Conservation (phyloP, 2,329 filamentous ascomycete genomes). For the Fusarium metavorans region DNA sequence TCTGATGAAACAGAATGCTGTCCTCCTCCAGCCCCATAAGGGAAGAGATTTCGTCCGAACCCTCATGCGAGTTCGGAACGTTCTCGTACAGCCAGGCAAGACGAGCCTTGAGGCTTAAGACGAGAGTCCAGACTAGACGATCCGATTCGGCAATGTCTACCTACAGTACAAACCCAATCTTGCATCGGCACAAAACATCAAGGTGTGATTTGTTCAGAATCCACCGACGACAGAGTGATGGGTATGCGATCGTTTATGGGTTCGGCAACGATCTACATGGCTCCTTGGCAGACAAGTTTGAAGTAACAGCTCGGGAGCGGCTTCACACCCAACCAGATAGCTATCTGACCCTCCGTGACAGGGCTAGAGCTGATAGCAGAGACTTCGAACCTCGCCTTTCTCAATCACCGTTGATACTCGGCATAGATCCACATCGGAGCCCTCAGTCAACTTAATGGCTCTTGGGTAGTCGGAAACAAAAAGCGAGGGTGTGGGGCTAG, state of each 20-base stretch:
- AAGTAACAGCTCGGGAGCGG: conserved; percentile 1
- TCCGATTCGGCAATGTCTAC: not conserved
- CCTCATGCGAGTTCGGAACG: not conserved
- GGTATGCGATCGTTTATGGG: conserved; percentile 13
- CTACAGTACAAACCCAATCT: not conserved
- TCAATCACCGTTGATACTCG: not conserved
- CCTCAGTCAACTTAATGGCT: not conserved
- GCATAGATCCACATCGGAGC: conserved; percentile 2
- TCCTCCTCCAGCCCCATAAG: not conserved
- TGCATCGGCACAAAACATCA: not conserved
- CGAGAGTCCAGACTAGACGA: not conserved
- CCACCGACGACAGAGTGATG: not conserved
- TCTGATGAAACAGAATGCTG: conserved; percentile 14
- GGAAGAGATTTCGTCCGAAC: not conserved
- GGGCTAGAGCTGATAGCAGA: not conserved
- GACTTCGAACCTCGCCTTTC: not conserved
- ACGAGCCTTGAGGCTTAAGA: not conserved
- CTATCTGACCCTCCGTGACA: not conserved
- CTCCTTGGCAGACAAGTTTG: conserved; percentile 13
- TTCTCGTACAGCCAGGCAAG: not conserved
- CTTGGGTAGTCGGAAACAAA: not conserved
- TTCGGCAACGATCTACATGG: conserved; percentile 10
- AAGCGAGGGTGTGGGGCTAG: conserved; percentile 35
- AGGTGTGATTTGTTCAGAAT: not conserved
- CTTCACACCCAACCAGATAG: conserved; percentile 9